Evolutionary conservation across 306 rosid genomes (phyloP).

Genomic region (Glycine soja): DNA sequence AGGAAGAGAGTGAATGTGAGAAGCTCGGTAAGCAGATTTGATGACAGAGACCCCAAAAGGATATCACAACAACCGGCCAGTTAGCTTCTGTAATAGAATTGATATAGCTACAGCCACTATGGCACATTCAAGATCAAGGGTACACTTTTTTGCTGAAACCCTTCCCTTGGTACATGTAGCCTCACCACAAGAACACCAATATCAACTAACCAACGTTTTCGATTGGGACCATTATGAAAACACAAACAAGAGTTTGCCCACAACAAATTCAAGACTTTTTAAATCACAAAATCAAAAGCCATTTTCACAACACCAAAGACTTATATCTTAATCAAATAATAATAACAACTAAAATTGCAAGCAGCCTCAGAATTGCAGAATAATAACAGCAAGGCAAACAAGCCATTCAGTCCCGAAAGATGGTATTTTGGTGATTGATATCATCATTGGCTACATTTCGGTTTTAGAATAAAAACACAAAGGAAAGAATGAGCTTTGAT

Average conservation of each 20-base stretch:
- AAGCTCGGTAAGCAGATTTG: slow-evolving; percentile 96
- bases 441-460: slow-evolving; percentile 55
- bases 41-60: slow-evolving; percentile 58
- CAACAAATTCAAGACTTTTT: no score
- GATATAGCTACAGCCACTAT: slow-evolving; percentile 84
- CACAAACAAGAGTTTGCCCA: no score
- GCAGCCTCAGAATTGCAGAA: slow-evolving; percentile 67
- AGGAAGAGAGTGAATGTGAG: slow-evolving; percentile 47
- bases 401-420: slow-evolving; percentile 84
- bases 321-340: neutral
- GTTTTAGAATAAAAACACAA: neutral
- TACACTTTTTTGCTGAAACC: slow-evolving; percentile 45
- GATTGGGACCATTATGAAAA: neutral
- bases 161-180: slow-evolving; percentile 92
- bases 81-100: slow-evolving; percentile 53
- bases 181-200: neutral
- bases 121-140: slow-evolving; percentile 84
- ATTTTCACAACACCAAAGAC: no score
- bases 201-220: neutral
- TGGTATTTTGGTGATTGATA: slow-evolving; percentile 53
- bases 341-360: neutral
- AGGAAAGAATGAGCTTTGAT: neutral
- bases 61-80: slow-evolving; percentile 85
- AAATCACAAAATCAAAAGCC: no score
- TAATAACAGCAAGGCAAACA: slow-evolving; percentile 54